Evolutionary conservation across 2,329 filamentous ascomycete genomes (phyloP).

Genomic region (Calonectria hawksworthii): DNA sequence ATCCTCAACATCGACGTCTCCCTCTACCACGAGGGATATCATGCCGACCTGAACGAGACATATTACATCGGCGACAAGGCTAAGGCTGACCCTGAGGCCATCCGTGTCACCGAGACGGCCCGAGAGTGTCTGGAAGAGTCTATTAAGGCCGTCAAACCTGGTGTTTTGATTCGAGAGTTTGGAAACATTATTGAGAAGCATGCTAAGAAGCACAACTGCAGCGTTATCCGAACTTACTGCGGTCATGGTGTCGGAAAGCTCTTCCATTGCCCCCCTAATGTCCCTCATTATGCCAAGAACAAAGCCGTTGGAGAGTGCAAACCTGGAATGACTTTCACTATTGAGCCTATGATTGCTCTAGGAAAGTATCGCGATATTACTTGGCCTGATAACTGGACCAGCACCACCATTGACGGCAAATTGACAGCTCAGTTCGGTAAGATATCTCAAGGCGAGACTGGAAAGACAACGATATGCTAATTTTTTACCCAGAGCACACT

Average conservation of each 20-base stretch:
- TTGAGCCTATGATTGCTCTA: slow-evolving; percentile 97
- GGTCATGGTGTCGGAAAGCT: slow-evolving; percentile 95
- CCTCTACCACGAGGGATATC: slow-evolving; percentile 93
- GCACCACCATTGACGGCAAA: slow-evolving; percentile 90
- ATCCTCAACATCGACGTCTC: slow-evolving; percentile 98
- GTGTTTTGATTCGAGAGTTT: slow-evolving; percentile 91
- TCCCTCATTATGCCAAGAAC: slow-evolving; percentile 98
- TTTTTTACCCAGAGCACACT: slow-evolving; percentile 75
- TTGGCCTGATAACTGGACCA: slow-evolving; percentile 99
- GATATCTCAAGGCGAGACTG: slow-evolving; percentile 42
- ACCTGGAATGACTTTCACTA: slow-evolving; percentile 98
- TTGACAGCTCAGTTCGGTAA: slow-evolving; percentile 92
- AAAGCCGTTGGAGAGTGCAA: slow-evolving; percentile 96
- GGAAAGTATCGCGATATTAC: slow-evolving; percentile 94
- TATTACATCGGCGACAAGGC: slow-evolving; percentile 97
- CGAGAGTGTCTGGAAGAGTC: slow-evolving; percentile 91
- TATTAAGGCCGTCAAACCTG: slow-evolving; percentile 93
- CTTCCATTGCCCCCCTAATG: slow-evolving; percentile 94
- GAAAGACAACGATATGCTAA: slow-evolving; percentile 36
- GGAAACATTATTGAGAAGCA: slow-evolving; percentile 97
- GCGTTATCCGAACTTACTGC: slow-evolving; percentile 95
- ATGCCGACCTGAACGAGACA: slow-evolving; percentile 97
- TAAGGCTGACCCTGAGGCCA: slow-evolving; percentile 84
- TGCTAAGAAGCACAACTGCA: slow-evolving; percentile 87
- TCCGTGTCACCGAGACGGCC: slow-evolving; percentile 91